Evolutionary conservation across 2,329 filamentous ascomycete species (phyloP).

Genomic region (Dryadomyces quercivorus): DNA sequence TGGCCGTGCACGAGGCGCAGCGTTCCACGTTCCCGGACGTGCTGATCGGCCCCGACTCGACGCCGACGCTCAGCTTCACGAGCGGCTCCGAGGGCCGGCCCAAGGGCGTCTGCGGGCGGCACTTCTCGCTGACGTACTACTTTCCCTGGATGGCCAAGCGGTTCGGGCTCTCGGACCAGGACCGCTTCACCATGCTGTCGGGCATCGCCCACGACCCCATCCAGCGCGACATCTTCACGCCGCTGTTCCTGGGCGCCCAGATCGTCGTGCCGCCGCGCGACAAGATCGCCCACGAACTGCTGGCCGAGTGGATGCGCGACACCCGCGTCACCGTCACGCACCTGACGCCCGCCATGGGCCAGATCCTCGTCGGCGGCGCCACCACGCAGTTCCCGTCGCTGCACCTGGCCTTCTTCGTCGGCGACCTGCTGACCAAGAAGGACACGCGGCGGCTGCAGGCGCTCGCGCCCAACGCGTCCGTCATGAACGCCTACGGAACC

Average conservation of each 20-base stretch:
- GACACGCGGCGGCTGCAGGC: conserved; percentile 68
- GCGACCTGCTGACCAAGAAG: conserved; percentile 74
- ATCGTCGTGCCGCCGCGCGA: conserved; percentile 69
- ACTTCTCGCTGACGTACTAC: conserved; percentile 77
- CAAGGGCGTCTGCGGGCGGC: conserved; percentile 78
- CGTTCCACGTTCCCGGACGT: conserved; percentile 46
- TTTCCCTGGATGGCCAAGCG: conserved; percentile 86
- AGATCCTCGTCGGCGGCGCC: conserved; percentile 81
- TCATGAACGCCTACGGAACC: conserved; percentile 81
- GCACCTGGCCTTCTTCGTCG: conserved; percentile 79
- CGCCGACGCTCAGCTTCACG: conserved; percentile 63
- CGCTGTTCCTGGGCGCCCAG: conserved; percentile 72
- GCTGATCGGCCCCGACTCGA: conserved; percentile 75
- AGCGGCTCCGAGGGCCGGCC: conserved; percentile 66
- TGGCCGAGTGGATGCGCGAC: conserved; percentile 79
- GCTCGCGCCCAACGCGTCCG: conserved; percentile 59
- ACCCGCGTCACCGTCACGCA: conserved; percentile 70
- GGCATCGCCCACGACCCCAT: conserved; percentile 72
- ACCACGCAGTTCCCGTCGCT: conserved; percentile 64
- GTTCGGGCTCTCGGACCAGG: conserved; percentile 61
- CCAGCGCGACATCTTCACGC: conserved; percentile 68
- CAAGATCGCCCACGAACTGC: conserved; percentile 72
- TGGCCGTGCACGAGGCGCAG: conserved; percentile 41
- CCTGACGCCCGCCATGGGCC: conserved; percentile 91
- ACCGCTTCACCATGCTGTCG: conserved; percentile 69